Base-by-base conservation (phyloP, 257 asterid genomes). In the Solanum corneliomulleri region DNA sequence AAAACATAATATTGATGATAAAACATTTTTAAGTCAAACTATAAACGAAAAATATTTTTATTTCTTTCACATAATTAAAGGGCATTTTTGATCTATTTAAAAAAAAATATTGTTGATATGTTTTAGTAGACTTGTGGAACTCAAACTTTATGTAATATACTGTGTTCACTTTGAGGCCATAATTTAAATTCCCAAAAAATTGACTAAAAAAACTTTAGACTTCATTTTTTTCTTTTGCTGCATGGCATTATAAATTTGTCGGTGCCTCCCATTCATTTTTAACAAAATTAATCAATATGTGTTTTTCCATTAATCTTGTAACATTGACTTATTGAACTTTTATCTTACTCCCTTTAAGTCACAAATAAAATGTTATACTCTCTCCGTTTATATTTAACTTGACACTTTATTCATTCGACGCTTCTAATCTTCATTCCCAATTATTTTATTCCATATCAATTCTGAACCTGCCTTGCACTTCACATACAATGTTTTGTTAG, bases 401-500 rank as follows among this genome's bases (percentile, higher is more conserved):
- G 25, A 56, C 11, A 56, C 64, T 7, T 12, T 5, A 49, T 4
- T 15, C 0, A 14, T 49, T 7, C 3, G 2, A 49, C 1, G 2
- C 58, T 20, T 47, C 18, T 13, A 47, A 47, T 2, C 6, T 15
- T 45, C 14, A 45, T 45, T 45, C 4, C 13, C 7, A 2, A 45
- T 15, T 45, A 12, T 45, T 13, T 13, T 7, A 13, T 13, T 16
- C 20, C 25, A 2, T 3, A n/a, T 20, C 9, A 56, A 7, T 56
- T 6, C 0, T 56, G 25, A 0, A 56, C 11, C 5, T 56, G 5
- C 11, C 0, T 56, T 4, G 21, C 25, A 56, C n/a, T 56, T 9
- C 2, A 45, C 0, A 52, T 49, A 52, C 6, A 18, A 4, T 18
- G 0, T 6, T 56, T 56, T 16, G 4, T 18, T 56, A 56, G 8